Conservation (phyloP, 148 eudicot genomes). For the Hydrangea macrophylla region DNA sequence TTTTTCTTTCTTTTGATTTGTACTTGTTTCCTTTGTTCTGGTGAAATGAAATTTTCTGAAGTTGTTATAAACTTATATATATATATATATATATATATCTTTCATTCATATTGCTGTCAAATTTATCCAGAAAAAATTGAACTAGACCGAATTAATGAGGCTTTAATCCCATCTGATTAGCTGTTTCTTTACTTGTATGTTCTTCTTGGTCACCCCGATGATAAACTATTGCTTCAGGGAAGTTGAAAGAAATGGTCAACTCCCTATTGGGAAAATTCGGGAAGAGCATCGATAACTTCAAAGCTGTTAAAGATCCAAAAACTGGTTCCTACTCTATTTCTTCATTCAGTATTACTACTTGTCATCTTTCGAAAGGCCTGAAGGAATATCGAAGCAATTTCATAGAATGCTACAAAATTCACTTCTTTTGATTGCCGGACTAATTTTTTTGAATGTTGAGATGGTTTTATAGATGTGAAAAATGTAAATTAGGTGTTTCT, state of each 20-base stretch:
- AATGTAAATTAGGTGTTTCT: neutral
- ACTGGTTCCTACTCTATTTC: conserved; percentile 88
- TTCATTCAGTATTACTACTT: neutral
- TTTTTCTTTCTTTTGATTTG: too few species aligned
- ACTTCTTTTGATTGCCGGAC: neutral
- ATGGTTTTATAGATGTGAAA: neutral
- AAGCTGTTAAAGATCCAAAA: conserved; percentile 89
- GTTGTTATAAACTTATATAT: too few species aligned
- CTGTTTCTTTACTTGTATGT: neutral
- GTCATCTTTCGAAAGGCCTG: neutral
- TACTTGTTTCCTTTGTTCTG: too few species aligned
- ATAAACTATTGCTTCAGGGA: conserved; percentile 41
- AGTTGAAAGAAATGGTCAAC: conserved; percentile 87
- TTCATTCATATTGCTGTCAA: too few species aligned
- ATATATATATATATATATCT: too few species aligned
- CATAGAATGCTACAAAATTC: neutral
- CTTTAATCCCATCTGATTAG: neutral
- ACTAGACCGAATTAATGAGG: too few species aligned
- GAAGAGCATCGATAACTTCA: conserved; percentile 93
- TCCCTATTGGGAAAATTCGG: conserved; percentile 87
- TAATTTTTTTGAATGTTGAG: too few species aligned
- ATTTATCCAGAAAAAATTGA: too few species aligned
- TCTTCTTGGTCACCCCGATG: neutral
- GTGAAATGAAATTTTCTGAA: too few species aligned
- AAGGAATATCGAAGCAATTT: neutral